A percentile compares a stretch with the other conserved stretches of the same genome.
Evolutionary conservation across 108 stramenopile species (phyloP).

Genomic region (Nannochloropsis salina): DNA sequence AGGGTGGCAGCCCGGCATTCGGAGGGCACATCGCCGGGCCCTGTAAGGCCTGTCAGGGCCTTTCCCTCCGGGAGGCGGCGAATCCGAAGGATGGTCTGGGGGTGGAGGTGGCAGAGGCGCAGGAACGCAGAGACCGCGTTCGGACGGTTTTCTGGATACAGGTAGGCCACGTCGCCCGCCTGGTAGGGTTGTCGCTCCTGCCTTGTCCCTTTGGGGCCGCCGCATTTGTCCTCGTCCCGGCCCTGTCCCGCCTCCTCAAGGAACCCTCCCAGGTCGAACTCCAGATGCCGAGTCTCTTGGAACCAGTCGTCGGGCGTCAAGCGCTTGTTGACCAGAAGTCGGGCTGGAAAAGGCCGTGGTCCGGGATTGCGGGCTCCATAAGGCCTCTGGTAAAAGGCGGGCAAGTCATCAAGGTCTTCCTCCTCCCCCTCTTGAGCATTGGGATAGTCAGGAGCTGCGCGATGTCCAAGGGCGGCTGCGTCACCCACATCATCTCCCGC

Average conservation of each 20-base stretch:
- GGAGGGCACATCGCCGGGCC: constrained; percentile 18
- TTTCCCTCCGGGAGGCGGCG: neutral
- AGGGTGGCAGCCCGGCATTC: constrained; percentile 36
- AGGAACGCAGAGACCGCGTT: constrained; percentile 30
- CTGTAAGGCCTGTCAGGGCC: neutral
- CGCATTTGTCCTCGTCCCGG: neutral
- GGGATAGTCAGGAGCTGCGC: neutral
- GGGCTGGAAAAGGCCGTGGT: constrained; percentile 21
- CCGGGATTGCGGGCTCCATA: neutral
- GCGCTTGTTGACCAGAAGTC: constrained; percentile 36
- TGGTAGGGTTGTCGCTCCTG: constrained; percentile 25
- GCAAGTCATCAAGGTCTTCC: neutral
- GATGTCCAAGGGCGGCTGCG: neutral
- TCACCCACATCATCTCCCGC: neutral
- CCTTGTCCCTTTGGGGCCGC: neutral
- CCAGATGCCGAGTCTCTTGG: constrained; percentile 53
- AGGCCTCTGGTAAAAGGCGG: neutral
- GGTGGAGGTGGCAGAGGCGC: constrained; percentile 26
- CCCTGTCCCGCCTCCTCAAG: constrained; percentile 7
- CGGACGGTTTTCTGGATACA: constrained; percentile 47
- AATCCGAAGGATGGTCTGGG: neutral
- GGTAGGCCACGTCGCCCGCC: constrained; percentile 50
- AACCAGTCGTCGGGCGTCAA: constrained; percentile 41
- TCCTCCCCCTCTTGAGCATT: neutral
- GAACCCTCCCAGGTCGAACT: constrained; percentile 32